Conservation (phyloP, 2,329 filamentous ascomycete genomes). For the Fusarium sp. region DNA sequence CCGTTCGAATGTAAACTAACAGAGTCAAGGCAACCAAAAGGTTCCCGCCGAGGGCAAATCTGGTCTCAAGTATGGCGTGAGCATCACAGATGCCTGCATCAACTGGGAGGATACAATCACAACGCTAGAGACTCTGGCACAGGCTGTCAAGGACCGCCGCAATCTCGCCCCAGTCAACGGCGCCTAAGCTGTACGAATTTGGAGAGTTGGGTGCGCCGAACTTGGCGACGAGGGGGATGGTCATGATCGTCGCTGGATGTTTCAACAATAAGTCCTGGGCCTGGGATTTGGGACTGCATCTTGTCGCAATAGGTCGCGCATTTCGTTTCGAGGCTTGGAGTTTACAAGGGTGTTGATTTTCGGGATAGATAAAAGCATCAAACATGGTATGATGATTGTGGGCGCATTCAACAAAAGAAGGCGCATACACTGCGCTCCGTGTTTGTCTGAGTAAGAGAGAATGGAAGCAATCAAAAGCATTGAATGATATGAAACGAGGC, state of each 20-base stretch:
- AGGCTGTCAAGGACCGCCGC: conserved; percentile 76
- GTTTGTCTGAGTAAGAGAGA: conserved; percentile 3
- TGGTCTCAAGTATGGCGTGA: conserved; percentile 91
- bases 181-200: conserved; percentile 10
- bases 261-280: conserved; percentile 3
- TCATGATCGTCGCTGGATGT: not conserved
- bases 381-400: conserved; percentile 12
- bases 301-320: conserved; percentile 25
- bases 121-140: conserved; percentile 81
- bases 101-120: conserved; percentile 89
- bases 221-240: conserved; percentile 1
- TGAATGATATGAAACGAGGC: not conserved
- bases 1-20: conserved; percentile 39
- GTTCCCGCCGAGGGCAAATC: conserved; percentile 87
- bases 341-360: conserved; percentile 39
- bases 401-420: not conserved
- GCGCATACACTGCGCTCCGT: not conserved
- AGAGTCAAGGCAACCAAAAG: conserved; percentile 79
- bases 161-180: conserved; percentile 43
- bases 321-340: conserved; percentile 40
- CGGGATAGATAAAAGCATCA: conserved; percentile 40
- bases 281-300: conserved; percentile 15
- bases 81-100: conserved; percentile 98
- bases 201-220: not conserved
- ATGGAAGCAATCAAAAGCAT: conserved; percentile 1